These are phyloP conservation scores for Ogataea corticis DNA, from an alignment of 805 yeast genomes.

Conservation along the genomic window DNA sequence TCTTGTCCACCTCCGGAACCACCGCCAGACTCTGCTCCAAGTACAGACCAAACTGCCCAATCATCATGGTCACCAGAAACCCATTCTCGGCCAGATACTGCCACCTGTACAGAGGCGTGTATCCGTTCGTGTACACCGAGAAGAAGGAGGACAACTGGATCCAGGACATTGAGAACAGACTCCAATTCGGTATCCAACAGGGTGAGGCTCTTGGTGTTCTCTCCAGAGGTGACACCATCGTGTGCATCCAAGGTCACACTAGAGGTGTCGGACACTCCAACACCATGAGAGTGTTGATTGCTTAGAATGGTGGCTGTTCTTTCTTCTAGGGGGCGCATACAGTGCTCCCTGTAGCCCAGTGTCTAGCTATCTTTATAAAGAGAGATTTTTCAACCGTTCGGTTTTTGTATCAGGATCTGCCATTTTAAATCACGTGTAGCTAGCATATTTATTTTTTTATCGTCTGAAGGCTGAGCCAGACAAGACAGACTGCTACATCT, in stretches of 20 bases:
- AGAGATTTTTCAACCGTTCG: too few relatives aligned
- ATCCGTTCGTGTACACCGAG: conserved; percentile 85
- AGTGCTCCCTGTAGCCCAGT: too few relatives aligned
- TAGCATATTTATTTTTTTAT: background rate
- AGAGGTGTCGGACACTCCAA: conserved; percentile 98
- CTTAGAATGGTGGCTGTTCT: conserved; percentile 38
- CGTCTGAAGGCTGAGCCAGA: conserved; percentile 2
- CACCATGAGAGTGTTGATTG: conserved; percentile 90
- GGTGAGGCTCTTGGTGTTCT: conserved; percentile 86
- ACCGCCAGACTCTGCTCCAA: conserved; percentile 96
- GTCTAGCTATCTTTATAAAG: too few relatives aligned
- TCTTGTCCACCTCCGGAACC: conserved; percentile 90
- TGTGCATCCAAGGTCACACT: conserved; percentile 98
- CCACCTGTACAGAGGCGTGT: conserved; percentile 97
- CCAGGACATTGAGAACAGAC: conserved; percentile 92
- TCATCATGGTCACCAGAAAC: conserved; percentile 97
- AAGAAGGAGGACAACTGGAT: conserved; percentile 81
- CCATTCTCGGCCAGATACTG: conserved; percentile 89
- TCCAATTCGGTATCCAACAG: conserved; percentile 88
- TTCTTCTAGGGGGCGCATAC: too few relatives aligned
- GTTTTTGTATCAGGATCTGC: too few relatives aligned
- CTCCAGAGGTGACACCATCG: conserved; percentile 82
- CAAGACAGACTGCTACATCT: too few relatives aligned
- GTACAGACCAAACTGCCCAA: conserved; percentile 97
- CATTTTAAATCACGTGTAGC: background rate